Evolutionary conservation across 768 basidiomycete genomes (phyloP).

Genomic region (Xerocomellus chrysenteron): DNA sequence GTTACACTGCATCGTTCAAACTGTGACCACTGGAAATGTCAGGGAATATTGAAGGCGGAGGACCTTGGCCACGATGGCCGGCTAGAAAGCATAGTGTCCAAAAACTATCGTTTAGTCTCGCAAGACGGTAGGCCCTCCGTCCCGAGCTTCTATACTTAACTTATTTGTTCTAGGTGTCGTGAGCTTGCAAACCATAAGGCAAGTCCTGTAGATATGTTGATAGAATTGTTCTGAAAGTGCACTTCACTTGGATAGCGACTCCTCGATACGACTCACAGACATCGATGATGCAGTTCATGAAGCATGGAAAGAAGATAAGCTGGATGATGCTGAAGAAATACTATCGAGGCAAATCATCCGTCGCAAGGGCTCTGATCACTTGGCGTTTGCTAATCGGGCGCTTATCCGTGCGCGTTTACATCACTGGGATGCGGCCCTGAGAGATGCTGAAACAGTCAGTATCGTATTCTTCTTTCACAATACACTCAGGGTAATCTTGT

Average conservation of each 20-base stretch:
- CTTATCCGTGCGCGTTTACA: slow-evolving; percentile 5
- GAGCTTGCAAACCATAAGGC: neutral
- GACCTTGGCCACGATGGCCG: neutral
- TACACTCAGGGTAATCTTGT: neutral
- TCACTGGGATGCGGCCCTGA: slow-evolving; percentile 2
- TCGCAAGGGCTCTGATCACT: neutral
- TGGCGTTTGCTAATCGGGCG: slow-evolving; percentile 2
- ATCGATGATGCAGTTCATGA: neutral
- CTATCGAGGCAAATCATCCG: slow-evolving; percentile 3
- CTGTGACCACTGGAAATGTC: neutral
- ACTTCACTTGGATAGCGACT: neutral
- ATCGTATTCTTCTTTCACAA: neutral
- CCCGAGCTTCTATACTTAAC: neutral
- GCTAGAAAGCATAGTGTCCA: neutral
- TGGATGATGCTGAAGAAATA: slow-evolving; percentile 13
- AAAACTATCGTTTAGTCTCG: neutral
- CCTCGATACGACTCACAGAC: slow-evolving; percentile 2
- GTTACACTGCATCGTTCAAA: neutral
- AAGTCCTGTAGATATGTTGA: neutral
- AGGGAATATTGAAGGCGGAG: neutral
- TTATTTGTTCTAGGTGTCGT: neutral
- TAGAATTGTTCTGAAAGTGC: neutral
- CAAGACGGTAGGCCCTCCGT: neutral
- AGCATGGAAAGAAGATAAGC: slow-evolving; percentile 4
- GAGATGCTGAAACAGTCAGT: slow-evolving; percentile 6